Evolutionary conservation across 208 protist species (phyloP), one percentile per base, ranked within the genome.

Genomic region (Herpetomonas muscarum): DNA sequence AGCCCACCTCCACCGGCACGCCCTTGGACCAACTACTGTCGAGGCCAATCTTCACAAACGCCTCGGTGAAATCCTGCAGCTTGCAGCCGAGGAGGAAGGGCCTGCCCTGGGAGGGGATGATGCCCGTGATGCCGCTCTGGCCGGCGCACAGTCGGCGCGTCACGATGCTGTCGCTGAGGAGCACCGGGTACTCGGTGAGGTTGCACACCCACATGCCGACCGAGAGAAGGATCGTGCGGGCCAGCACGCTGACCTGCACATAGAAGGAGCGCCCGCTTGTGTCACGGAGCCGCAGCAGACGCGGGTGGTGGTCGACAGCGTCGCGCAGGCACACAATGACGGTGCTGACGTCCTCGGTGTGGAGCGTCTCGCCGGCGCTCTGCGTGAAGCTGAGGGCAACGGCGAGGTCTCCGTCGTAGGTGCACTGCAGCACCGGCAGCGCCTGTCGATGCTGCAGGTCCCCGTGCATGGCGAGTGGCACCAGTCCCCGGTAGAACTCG

Each of bases 131-230:
- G 62, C 45, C 57, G 50, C 53, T 73, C 59, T 85, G 79, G 21
- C 85, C 85, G 0, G 81, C 71, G 21, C 65, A 67, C 42, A 87
- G 76, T 10, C 58, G 70, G 21, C 74, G 74, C 28, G 70, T 76
- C 13, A 81, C 5, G 34, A 69, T 13, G 61, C 60, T 73, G 61
- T 87, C 79, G 24, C 63, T 79, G 54, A 89, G 56, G 13, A 87
- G 73, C 32, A 92, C 63, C 9, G 85, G 81, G 64, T 88, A 92
- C 53, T 83, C 71, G 34, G 81, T 92, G 32, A 88, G 64, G 62
- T 92, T 92, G 67, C 74, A 75, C 25, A 90, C 79, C 85, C 85
- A 92, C 48, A 90, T 21, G 15, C 67, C 76, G 2, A 85, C 85
- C 9, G 85, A 92, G 29, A 92, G 53, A 15, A 89, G 63, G 19